Conservation (phyloP, 108 stramenopile genomes). For the Schizochytrium sp. region DNA sequence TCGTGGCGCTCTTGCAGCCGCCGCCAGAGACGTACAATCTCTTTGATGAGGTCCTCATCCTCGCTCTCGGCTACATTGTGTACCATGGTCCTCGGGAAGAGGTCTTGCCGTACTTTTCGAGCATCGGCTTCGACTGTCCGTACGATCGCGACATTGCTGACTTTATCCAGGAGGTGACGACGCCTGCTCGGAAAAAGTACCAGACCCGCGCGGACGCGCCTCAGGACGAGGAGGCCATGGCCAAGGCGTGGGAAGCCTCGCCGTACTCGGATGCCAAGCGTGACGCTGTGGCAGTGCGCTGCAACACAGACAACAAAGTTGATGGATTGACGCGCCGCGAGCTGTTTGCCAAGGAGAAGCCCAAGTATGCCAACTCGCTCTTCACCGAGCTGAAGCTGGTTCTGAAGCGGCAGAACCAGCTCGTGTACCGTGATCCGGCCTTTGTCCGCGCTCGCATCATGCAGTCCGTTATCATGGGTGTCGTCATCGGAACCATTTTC, state of each 20-base stretch:
- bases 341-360: conserved; percentile 24
- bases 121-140: conserved; percentile 60
- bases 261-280: neutral
- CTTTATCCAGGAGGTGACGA: conserved; percentile 44
- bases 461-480: neutral
- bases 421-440: neutral
- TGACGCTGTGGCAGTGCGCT: neutral
- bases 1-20: neutral
- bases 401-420: neutral
- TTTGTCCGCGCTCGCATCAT: neutral
- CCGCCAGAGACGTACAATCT: neutral
- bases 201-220: neutral
- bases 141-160: conserved; percentile 66
- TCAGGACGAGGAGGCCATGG: neutral
- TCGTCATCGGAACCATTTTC: conserved; percentile 6
- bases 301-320: neutral
- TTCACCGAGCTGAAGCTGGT: neutral
- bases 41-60: neutral
- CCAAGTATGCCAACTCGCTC: conserved; percentile 30
- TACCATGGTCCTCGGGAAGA: neutral
- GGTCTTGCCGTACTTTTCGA: conserved; percentile 47
- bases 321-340: neutral
- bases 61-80: neutral
- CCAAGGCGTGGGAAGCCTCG: neutral
- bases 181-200: neutral